A percentile compares a stretch with the other conserved stretches of the same genome.
Evolutionary conservation across 306 rosid species (phyloP).

Genomic region (Fragaria ananassa): DNA sequence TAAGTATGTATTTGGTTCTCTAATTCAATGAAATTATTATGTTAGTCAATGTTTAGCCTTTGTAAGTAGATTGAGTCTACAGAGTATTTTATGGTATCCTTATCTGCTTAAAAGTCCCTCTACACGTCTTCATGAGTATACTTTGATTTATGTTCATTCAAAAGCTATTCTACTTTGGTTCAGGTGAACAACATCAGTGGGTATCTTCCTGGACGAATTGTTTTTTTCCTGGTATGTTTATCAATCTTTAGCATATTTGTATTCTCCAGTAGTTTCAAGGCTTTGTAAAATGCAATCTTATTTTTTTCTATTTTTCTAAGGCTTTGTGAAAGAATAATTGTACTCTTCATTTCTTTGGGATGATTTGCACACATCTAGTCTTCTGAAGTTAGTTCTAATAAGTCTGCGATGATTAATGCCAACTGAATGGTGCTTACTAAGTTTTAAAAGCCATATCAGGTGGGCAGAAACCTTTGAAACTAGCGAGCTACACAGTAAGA

Average conservation of each 20-base stretch:
- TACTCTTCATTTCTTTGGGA: background rate
- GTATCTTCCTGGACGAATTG: constrained; percentile 97
- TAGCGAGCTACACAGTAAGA: background rate
- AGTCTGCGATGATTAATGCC: background rate
- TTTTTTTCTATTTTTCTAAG: background rate
- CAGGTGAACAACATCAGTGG: constrained; percentile 99
- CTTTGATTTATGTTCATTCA: constrained; percentile 18
- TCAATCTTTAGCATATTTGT: constrained; percentile 3
- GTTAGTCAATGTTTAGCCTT: background rate
- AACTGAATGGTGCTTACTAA: background rate
- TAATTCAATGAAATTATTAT: background rate
- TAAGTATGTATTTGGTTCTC: background rate
- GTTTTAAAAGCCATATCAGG: background rate
- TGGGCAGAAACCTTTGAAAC: background rate
- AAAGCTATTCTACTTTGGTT: constrained; percentile 28
- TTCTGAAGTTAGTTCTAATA: background rate
- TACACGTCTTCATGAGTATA: background rate
- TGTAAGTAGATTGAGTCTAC: background rate
- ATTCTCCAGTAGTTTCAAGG: background rate
- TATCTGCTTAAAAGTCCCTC: constrained; percentile 3
- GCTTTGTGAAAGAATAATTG: background rate
- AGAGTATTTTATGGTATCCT: background rate
- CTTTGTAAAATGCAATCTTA: constrained; percentile 7
- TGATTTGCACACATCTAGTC: background rate
- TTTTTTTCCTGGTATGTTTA: constrained; percentile 84